phyloP scores from a whole-genome alignment of 257 asterid genomes.

The Schizonepeta tenuifolia region DNA sequence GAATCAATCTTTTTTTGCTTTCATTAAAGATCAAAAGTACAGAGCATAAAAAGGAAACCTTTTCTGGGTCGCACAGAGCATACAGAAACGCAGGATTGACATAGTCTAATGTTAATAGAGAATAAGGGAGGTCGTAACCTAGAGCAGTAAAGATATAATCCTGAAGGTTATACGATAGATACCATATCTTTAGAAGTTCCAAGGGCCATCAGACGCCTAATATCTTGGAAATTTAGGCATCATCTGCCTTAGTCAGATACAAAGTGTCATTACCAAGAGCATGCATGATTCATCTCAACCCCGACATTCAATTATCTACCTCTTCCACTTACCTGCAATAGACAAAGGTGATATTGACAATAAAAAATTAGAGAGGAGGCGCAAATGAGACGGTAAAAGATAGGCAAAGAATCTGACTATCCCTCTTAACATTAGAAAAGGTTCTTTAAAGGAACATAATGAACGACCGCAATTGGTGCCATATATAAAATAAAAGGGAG shows the following conservation, averaged over 20 bases:
- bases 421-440: background rate
- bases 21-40: slow-evolving; percentile 14
- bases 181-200: slow-evolving; percentile 29
- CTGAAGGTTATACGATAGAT: slow-evolving; percentile 19
- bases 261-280: slow-evolving; percentile 26
- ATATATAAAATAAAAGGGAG: background rate
- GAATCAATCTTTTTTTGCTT: slow-evolving; percentile 2
- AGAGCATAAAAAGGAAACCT: background rate
- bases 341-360: slow-evolving; percentile 5
- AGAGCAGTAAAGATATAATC: slow-evolving; percentile 22
- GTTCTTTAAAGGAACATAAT: background rate
- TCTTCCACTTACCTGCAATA: slow-evolving; percentile 30
- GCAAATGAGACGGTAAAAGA: background rate
- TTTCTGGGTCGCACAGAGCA: background rate
- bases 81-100: slow-evolving; percentile 22
- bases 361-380: background rate
- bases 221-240: slow-evolving; percentile 33
- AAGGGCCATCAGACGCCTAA: slow-evolving; percentile 21
- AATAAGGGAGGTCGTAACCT: slow-evolving; percentile 27
- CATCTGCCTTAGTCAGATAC: slow-evolving; percentile 32
- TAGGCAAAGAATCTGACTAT: background rate
- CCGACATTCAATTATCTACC: background rate
- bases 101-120: slow-evolving; percentile 30
- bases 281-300: slow-evolving; percentile 16
- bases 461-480: no score